Base-by-base conservation (phyloP, 1,139 yeast species). In the Debaryomycetaceae sp. region DNA sequence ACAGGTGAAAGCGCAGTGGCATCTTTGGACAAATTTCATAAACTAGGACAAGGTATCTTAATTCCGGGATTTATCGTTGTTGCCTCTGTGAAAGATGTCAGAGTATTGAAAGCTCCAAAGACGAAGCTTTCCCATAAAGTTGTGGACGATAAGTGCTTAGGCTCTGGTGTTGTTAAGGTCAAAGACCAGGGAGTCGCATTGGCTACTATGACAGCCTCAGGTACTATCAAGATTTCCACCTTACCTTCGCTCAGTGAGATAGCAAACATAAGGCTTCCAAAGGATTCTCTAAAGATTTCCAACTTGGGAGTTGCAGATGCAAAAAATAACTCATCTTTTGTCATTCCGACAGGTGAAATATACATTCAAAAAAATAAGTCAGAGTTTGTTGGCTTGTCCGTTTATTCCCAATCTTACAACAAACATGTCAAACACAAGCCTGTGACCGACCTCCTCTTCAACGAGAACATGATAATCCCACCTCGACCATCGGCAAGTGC, bases 401-500 rank as follows among this genome's bases (percentile, higher is more conserved):
- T 70, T 34, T 66, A 63, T 13, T 51, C 70, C 30, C 75, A 67
- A 45, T 80, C 75, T 39, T 60, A 65, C 9, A 60, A 65, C 31
- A 41, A 58, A 30, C 53, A 65, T 38, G 39, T 51, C 38, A 36
- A 56, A 46, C 40, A 35, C 16, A 54, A 52, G 11, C 56, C 55
- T 11, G 40, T 56, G 6, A 70, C 77, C 1, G 88, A 81, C 52
- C 56, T 67, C 5, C 59, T 84, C 28, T 84, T 82, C 60, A 79
- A 83, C 48, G 79, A 76, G 17, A 76, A 75, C 41, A 65, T 81
- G 11, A 61, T 73, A 14, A 78, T 86, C 9, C 95, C 96, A 1
- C 79, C 81, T 17, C 73, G 98, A 36, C 98, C 98, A 1, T 73
- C 79, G 4, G 81, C 87, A 5, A 79, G 89, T 38, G 79, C 95